These are phyloP conservation scores for Candida sanyaensis DNA, from an alignment of 1,139 yeast species.

Conservation along the genomic window DNA sequence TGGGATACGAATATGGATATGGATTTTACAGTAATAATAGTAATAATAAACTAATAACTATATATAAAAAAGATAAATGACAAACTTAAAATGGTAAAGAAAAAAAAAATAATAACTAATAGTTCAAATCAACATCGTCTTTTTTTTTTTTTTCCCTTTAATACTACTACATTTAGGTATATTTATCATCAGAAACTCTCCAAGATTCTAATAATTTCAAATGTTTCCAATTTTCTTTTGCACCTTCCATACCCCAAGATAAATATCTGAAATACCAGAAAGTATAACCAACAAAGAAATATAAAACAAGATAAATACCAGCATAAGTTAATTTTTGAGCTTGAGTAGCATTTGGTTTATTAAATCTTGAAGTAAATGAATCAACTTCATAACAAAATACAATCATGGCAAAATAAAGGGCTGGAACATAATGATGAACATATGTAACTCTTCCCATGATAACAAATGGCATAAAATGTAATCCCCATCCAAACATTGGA, in stretches of 20 bases:
- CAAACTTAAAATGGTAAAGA: no score
- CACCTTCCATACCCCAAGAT: constrained; percentile 91
- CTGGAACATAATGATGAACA: constrained; percentile 96
- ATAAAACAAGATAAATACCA: constrained; percentile 30
- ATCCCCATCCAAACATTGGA: constrained; percentile 93
- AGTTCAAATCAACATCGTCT: background rate
- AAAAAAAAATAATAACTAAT: no score
- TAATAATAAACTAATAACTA: no score
- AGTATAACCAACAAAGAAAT: constrained; percentile 29
- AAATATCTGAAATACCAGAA: constrained; percentile 77
- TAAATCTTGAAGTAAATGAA: constrained; percentile 50
- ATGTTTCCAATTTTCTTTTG: constrained; percentile 63
- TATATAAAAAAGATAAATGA: no score
- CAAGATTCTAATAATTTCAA: constrained; percentile 78
- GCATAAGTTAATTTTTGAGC: constrained; percentile 29
- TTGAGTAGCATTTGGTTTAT: constrained; percentile 26
- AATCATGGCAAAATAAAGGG: constrained; percentile 90
- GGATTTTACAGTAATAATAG: no score
- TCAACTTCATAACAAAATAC: constrained; percentile 78
- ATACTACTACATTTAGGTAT: constrained; percentile 10
- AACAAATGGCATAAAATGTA: constrained; percentile 88
- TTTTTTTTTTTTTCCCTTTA: no score
- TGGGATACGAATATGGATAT: no score
- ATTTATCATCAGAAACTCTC: constrained; percentile 51
- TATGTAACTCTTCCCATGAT: constrained; percentile 97